Evolutionary conservation across 805 yeast genomes (phyloP), one percentile per base, ranked within the genome.

Genomic region (Starmera quercuum): DNA sequence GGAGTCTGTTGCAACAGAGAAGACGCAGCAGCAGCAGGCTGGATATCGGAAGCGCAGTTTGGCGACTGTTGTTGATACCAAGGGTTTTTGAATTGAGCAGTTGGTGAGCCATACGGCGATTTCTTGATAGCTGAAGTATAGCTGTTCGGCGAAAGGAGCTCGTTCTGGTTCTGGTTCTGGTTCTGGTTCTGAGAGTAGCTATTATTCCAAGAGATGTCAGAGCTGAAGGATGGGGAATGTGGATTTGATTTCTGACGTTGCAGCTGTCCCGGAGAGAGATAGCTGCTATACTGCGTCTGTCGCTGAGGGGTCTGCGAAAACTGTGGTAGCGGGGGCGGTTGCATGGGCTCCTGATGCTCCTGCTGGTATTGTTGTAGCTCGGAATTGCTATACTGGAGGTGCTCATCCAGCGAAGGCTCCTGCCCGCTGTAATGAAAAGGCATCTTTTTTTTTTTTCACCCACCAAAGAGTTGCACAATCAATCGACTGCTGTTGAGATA

Each of bases 91-190:
- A 52, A 47, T 19, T 49, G 51, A 17, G 44, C 41, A 2, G 53
- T 49, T 12, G 56, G 55, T 5, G 56, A 51, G 8, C 54, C 49
- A 36, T 35, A 49, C 1, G 56, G 54, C 1, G 54, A 49, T 5
- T 15, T 23, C 25, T 33, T 30, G 26, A 18, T 31, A 17, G 15
- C n/a, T 20, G 29, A 20, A 20, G 35, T 27, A 15, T 30, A 39
- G 3, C 44, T 46, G 20, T 26, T 21, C n/a, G n/a, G n/a, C n/a
- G n/a, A n/a, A n/a, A n/a, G n/a, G n/a, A n/a, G n/a, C n/a, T n/a
- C n/a, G n/a, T n/a, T n/a, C n/a, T n/a, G n/a, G n/a, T n/a, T n/a
- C n/a, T n/a, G n/a, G n/a, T n/a, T n/a, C n/a, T n/a, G n/a, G 45
- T 42, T 3, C 39, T 38, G 11, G 37, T 36, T 24, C 44, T 44